Evolutionary conservation across 805 yeast genomes (phyloP).

Genomic region (Metschnikowia proteae): DNA sequence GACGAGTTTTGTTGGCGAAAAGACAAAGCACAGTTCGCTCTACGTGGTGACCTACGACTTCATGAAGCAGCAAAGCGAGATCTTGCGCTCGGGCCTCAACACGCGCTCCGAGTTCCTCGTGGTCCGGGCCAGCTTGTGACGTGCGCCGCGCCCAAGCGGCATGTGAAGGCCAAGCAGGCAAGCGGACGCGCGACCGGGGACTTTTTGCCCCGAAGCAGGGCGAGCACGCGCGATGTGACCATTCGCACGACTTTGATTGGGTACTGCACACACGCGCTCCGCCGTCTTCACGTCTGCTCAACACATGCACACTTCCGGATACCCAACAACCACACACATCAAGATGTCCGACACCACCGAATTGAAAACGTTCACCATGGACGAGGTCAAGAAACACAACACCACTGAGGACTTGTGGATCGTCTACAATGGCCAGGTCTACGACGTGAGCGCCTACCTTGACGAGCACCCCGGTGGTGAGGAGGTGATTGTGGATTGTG

Average conservation of each 20-base stretch:
- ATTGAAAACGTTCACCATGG: constrained; percentile 51
- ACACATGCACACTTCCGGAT: neutral
- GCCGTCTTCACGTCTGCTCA: neutral
- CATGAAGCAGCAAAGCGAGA: constrained; percentile 6
- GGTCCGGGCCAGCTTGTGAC: constrained; percentile 10
- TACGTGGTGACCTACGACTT: constrained; percentile 14
- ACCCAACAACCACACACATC: neutral
- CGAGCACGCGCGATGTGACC: constrained; percentile 4
- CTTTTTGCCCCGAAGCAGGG: neutral
- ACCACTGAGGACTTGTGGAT: constrained; percentile 42
- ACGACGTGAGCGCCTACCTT: constrained; percentile 39
- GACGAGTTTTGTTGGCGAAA: neutral
- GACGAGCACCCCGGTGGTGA: constrained; percentile 76
- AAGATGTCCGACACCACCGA: constrained; percentile 17
- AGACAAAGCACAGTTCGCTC: neutral
- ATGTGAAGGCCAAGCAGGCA: neutral
- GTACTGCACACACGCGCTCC: constrained; percentile 10
- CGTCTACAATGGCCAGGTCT: constrained; percentile 42
- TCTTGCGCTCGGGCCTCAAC: constrained; percentile 7
- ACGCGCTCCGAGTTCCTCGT: constrained; percentile 14
- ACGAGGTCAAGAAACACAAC: constrained; percentile 43
- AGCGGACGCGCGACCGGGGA: neutral
- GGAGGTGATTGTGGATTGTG: constrained; percentile 73
- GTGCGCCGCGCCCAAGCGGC: neutral
- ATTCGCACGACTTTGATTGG: constrained; percentile 16